Base-by-base conservation (phyloP, 805 yeast genomes). In the Ogataea glucozyma region DNA sequence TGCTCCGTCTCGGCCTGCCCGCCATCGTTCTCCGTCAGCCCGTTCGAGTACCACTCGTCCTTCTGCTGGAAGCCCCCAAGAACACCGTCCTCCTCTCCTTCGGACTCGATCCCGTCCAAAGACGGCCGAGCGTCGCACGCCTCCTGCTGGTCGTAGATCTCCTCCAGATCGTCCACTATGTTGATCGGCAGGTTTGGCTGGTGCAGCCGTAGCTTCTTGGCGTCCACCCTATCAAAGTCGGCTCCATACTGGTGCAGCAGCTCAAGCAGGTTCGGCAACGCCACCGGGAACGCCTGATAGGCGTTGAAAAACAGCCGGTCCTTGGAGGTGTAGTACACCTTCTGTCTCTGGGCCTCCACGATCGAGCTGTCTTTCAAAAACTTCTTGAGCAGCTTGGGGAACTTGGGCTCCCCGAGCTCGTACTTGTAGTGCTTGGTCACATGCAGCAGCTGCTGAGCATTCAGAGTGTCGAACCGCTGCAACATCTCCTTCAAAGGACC, bases 401-500 rank as follows among this genome's bases (percentile, higher is more conserved):
- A 68, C 49, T 81, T 83, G 13, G 69, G 68, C 60, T 93, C 99
- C 10, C 83, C 79, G 4, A 88, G 78, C 60, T 93, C 99, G 56
- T 88, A 86, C 36, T 86, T 78, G 65, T 93, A 93, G 53, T 81
- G 76, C 48, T 86, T 84, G 24, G 84, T 75, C 0, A 81, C 77
- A 54, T 84, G 83, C 47, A 82, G 65, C 33, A 93, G 60, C 58
- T 90, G 97, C 30, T 67, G 66, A 18, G 87, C 81, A 41, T 85
- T 83, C 44, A 93, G 68, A 11, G 67, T 61, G 14, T 76, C 78
- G 49, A 83, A 72, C 43, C 78, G 73, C 13, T 66, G 65, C 23
- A 79, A 58, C 6, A 86, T 76, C 10, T 73, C 69, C 6, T 75
- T 72, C 39, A 86, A 70, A 27, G 81, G 68, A 41, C 83, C 89